Conservation (phyloP, 2,329 filamentous ascomycete genomes). For the Cercospora zeae-maydis region DNA sequence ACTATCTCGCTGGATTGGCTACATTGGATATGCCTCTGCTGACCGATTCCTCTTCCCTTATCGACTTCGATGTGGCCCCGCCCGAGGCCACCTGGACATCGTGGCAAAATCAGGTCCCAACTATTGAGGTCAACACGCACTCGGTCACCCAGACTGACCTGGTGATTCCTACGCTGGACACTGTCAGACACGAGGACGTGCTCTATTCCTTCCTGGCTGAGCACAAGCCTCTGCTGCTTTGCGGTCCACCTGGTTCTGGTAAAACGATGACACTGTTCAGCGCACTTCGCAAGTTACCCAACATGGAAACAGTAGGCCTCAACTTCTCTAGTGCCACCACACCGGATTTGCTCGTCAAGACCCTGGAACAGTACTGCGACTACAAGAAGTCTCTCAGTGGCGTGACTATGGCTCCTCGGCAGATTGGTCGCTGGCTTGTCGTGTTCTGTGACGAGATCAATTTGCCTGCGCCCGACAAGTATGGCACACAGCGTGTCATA, state of each 20-base stretch:
- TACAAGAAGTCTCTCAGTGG: conserved; percentile 98
- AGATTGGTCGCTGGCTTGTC: conserved; percentile 96
- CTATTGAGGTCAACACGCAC: conserved; percentile 95
- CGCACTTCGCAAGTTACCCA: conserved; percentile 89
- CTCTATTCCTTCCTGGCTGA: conserved; percentile 99
- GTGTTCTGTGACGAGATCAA: conserved; percentile 99
- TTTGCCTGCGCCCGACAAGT: conserved; percentile 93
- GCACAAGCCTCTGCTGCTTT: conserved; percentile 93
- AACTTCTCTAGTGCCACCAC: conserved; percentile 99
- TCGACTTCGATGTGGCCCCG: conserved; percentile 89
- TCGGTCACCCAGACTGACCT: conserved; percentile 97
- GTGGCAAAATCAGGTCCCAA: conserved; percentile 93
- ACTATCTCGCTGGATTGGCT: conserved; percentile 75
- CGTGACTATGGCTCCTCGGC: conserved; percentile 89
- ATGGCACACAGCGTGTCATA: conserved; percentile 94
- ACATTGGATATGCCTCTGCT: conserved; percentile 82
- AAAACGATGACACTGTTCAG: conserved; percentile 99
- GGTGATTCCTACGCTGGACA: conserved; percentile 96
- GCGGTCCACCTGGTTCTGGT: conserved; percentile 94
- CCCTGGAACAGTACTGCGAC: conserved; percentile 98
- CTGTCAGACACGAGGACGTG: conserved; percentile 96
- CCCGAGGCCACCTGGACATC: conserved; percentile 84
- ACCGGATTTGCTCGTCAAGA: conserved; percentile 96
- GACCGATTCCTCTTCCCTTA: conserved; percentile 71
- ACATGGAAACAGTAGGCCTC: conserved; percentile 98